phyloP scores from a whole-genome alignment of 2,329 filamentous ascomycete genomes.

The Nemania bipapillata region DNA sequence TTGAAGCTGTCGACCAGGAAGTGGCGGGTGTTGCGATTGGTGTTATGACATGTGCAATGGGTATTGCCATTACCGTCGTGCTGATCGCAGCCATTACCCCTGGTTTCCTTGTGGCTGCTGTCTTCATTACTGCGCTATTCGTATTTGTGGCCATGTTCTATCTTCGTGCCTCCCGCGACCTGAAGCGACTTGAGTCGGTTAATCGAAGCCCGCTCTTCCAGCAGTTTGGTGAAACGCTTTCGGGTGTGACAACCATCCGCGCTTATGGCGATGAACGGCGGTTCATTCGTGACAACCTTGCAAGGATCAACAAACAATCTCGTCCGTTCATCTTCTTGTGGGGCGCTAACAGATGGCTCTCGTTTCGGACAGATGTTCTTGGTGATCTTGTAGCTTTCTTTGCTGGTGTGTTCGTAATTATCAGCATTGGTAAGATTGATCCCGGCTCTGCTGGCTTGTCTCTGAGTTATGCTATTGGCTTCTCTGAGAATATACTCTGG shows the following conservation, averaged over 20 bases:
- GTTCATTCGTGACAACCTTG: conserved; percentile 91
- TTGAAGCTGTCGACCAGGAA: conserved; percentile 94
- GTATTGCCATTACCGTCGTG: conserved; percentile 83
- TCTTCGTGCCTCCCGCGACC: conserved; percentile 88
- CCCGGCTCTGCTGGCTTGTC: conserved; percentile 93
- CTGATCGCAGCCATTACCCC: conserved; percentile 91
- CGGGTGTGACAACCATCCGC: conserved; percentile 94
- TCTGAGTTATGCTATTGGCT: conserved; percentile 93
- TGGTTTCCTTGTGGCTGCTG: conserved; percentile 84
- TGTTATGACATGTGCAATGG: conserved; percentile 71
- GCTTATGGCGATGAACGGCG: conserved; percentile 94
- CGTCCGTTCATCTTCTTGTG: conserved; percentile 96
- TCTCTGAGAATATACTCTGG: conserved; percentile 97
- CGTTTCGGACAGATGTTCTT: conserved; percentile 88
- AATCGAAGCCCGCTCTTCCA: conserved; percentile 96
- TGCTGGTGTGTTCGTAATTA: conserved; percentile 87
- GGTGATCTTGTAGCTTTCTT: conserved; percentile 94
- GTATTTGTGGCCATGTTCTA: conserved; percentile 87
- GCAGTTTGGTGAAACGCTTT: conserved; percentile 95
- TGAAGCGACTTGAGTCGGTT: conserved; percentile 94
- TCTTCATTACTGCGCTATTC: conserved; percentile 87
- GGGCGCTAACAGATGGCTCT: conserved; percentile 96
- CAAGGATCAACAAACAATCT: conserved; percentile 87
- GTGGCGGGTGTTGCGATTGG: conserved; percentile 90
- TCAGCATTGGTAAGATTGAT: conserved; percentile 84